Base-by-base conservation (phyloP, 371 early-diverging fungal species). In the Haplosporangium sp. region DNA sequence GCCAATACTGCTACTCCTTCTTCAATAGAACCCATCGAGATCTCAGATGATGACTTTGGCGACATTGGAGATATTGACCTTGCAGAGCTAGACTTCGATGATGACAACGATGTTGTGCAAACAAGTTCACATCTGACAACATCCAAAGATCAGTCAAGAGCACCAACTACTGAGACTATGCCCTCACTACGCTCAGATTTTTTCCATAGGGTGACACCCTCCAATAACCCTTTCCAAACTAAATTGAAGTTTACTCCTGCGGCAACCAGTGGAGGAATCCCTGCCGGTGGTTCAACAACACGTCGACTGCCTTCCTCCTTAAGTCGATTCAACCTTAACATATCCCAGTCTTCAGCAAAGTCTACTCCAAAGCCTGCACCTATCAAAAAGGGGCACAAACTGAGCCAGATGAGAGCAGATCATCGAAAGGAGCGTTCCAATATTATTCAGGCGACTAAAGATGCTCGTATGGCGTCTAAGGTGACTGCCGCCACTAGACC, bases 41-140 rank as follows among this genome's bases (percentile, higher is more conserved):
- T 78, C 13, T 83, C 83, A 10, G 85, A 84, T 20, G 84, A 85
- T 19, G 85, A 82, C 27, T 84, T 84, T n/a, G 82, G 53, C 1
- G 73, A 83, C 53, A 77, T 88, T 65, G 86, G 86, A 44, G 84
- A 82, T 37, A 76, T 84, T 71, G 85, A 86, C 56, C 76, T 74
- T 38, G 27, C 61, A 2, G 68, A 68, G 1, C 6, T 71, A 37
- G 81, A 79, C 45, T 67, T 68, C 40, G 42, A 40, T 65, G 74
- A 70, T 8, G 71, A 73, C 11, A 40, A 83, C 79, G 85, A 61
- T 83, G 84, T 40, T 85, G 86, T 86, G 58, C 84, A 87, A 74
- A 52, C 17, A 39, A 59, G 53, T 0, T n/a, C 10, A 27, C 53
- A 20, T 6, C 13, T 13, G 34, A 34, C 55, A 62, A 39, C 61